Base-by-base conservation (phyloP, 768 basidiomycete genomes). In the Butyriboletus loyo region DNA sequence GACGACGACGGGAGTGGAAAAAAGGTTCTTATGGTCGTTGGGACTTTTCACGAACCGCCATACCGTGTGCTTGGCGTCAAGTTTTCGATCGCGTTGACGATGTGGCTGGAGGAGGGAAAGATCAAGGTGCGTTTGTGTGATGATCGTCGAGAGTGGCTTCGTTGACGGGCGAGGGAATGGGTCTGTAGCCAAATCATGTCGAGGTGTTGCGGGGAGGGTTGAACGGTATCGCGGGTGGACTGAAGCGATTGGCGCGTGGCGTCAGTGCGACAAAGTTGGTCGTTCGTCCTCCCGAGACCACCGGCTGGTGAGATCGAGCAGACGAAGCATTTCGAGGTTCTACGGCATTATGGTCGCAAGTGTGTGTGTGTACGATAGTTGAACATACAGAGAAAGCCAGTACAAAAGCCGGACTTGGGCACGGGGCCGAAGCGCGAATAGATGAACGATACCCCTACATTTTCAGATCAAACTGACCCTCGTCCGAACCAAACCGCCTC, bases 401-500 rank as follows among this genome's bases (percentile, higher is more conserved):
- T n/a, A 41, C 30, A 11, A 22, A 34, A 22, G 11, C 19, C 14
- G 13, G 24, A 30, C 19, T 22, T 21, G 10, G 14, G 10, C 11
- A 19, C 13, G 21, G 3, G 21, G 13, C 10, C 25, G 25, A 27
- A 34, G n/a, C 32, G 14, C 25, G 15, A 6, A 25, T 14, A 19
- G 13, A 28, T 21, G 14, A 17, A 45, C 21, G 13, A 30, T 15
- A 43, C 13, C 11, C n/a, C 40, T 25, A n/a, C 15, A 32, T 8
- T 6, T 57, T 57, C 48, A 92, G 50, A 92, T 92, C 59, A 93
- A 80, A 62, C 80, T 88, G 69, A 92, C 83, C 51, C 81, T 79
- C 19, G 90, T 89, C 66, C 92, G 78, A 30, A 88, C 76, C 34
- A 95, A 75, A 0, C 93, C 93, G 5, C 91, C 91, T 46, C 91